Base-by-base conservation (phyloP, 129 eudicot genomes). In the Ambrosia artemisiifolia region DNA sequence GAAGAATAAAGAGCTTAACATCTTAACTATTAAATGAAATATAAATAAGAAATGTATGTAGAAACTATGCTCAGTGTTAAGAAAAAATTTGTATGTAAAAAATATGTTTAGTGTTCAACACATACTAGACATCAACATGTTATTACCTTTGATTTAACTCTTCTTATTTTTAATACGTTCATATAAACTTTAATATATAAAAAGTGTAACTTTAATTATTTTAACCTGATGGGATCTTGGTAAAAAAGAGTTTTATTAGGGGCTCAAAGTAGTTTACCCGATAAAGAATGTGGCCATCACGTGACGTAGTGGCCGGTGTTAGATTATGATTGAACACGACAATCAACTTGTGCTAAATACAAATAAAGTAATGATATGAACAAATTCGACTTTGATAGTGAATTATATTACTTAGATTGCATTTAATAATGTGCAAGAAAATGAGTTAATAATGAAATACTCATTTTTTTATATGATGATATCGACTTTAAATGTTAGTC, bases 221-320 rank as follows among this genome's bases (percentile, higher is more conserved):
- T 30, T 59, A 59, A 59, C 65, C n/a, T 9, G 42, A 59, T 28
- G 18, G 42, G 42, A 59, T 59, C 18, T 59, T 12, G 65, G 42
- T 59, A 59, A 59, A 59, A 14, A 59, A 36, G 42, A n/a, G 65
- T 59, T 24, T 24, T 59, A 59, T 59, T 59, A 10, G 65, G 65
- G 65, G 42, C 65, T 59, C 65, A 59, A 59, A 59, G 40, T 59
- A 30, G n/a, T 57, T 57, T 28, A 57, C 64, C 38, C 64, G 36
- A 57, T 57, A 59, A 59, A 59, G 65, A 36, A 28, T 59, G 65
- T 59, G 42, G 65, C 12, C 65, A 30, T 59, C 65, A 59, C 65
- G 65, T 59, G 65, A 59, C 3, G 64, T 12, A 28, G 40, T 32
- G 42, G 40, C 40, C 17, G 18, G 42, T 59, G 65, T 30, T 32